A percentile compares a stretch with the other conserved stretches of the same genome.
Conservation (phyloP, 106 monocot species). For the Apostasia shenzhenica region DNA sequence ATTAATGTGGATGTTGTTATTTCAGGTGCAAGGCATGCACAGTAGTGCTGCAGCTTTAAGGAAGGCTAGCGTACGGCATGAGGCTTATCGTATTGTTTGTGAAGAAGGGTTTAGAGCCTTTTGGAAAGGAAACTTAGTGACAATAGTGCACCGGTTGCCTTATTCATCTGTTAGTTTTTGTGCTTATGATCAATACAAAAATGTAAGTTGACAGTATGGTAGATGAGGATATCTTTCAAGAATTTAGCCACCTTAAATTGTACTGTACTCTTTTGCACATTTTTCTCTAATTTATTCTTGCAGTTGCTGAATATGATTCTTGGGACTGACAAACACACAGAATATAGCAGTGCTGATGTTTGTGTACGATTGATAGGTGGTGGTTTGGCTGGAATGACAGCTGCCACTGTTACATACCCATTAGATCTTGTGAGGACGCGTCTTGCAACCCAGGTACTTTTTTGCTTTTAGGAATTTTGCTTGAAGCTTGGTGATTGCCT, state of each 20-base stretch:
- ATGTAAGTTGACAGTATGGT: conserved; percentile 20
- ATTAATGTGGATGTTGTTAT: background rate
- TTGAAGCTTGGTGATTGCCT: too few relatives aligned
- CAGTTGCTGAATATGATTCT: conserved; percentile 44
- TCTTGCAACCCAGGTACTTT: conserved; percentile 77
- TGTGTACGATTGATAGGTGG: conserved; percentile 59
- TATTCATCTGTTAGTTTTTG: conserved; percentile 95
- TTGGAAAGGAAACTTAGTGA: conserved; percentile 96
- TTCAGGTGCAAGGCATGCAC: conserved; percentile 93
- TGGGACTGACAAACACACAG: conserved; percentile 41
- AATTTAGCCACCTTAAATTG: background rate
- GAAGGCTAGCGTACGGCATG: conserved; percentile 70
- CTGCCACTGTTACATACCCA: conserved; percentile 87
- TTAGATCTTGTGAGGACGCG: conserved; percentile 92
- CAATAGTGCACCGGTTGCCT: conserved; percentile 82
- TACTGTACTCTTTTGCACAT: background rate
- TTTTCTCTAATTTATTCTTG: background rate
- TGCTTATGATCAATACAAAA: conserved; percentile 88
- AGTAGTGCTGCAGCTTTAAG: conserved; percentile 63
- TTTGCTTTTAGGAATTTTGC: too few relatives aligned
- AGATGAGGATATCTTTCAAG: too few relatives aligned
- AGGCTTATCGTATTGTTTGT: conserved; percentile 69
- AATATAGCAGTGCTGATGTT: conserved; percentile 45
- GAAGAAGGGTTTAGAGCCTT: conserved; percentile 95
- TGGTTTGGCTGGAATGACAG: conserved; percentile 82